Conservation (phyloP, 2,329 filamentous ascomycete genomes). For the Aphanocladium album region DNA sequence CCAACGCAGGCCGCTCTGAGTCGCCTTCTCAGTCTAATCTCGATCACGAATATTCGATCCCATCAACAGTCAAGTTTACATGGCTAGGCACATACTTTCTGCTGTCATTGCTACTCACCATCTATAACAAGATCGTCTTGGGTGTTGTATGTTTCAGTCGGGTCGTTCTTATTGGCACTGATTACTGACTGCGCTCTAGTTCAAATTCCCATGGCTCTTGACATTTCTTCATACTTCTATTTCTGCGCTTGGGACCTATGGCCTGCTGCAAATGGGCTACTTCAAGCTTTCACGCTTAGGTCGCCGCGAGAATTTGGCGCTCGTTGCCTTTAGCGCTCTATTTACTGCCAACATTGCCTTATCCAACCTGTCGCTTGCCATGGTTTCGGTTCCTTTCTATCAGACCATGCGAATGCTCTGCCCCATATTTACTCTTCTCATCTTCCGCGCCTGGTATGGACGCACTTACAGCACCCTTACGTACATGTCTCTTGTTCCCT, state of each 20-base stretch:
- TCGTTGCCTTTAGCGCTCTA: slow-evolving; percentile 54
- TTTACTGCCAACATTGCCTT: slow-evolving; percentile 61
- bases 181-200: slow-evolving; percentile 31
- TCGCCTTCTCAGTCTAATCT: slow-evolving; percentile 30
- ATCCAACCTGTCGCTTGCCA: slow-evolving; percentile 56
- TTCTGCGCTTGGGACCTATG: slow-evolving; percentile 50
- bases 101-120: slow-evolving; percentile 43
- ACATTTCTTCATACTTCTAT: slow-evolving; percentile 55
- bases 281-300: slow-evolving; percentile 49
- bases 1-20: slow-evolving; percentile 24
- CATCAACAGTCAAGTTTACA: slow-evolving; percentile 41
- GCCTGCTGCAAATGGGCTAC: slow-evolving; percentile 46
- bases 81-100: slow-evolving; percentile 50
- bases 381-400: slow-evolving; percentile 62
- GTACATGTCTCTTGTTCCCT: slow-evolving; percentile 56
- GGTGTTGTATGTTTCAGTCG: slow-evolving; percentile 36
- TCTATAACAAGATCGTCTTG: slow-evolving; percentile 56
- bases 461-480: slow-evolving; percentile 51
- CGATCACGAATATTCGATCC: slow-evolving; percentile 41
- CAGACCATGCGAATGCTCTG: slow-evolving; percentile 59
- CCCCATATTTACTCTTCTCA: slow-evolving; percentile 57
- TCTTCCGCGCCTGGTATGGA: slow-evolving; percentile 52
- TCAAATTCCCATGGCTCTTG: slow-evolving; percentile 56
- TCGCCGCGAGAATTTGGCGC: slow-evolving; percentile 48
- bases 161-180: neutral